phyloP scores from a whole-genome alignment of 2,329 filamentous ascomycete species.

The Mollisiaceae sp. region DNA sequence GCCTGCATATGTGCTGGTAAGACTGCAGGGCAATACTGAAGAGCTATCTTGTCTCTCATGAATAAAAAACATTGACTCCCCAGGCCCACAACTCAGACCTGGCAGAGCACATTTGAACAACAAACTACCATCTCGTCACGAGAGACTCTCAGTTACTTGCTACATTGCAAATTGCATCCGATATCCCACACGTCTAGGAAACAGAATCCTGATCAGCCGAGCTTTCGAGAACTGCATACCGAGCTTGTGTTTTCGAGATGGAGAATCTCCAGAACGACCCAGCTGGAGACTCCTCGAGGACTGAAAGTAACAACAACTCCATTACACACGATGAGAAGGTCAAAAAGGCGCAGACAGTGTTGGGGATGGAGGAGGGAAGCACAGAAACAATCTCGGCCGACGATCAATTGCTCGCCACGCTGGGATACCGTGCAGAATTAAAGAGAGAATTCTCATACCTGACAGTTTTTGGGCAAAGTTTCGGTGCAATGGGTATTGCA shows the following conservation, averaged over 20 bases:
- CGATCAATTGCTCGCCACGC: conserved; percentile 37
- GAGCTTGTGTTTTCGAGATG: not conserved
- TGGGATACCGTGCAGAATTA: conserved; percentile 42
- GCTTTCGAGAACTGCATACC: not conserved
- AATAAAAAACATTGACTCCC: not conserved
- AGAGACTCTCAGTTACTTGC: conserved; percentile 1
- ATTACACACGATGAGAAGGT: conserved; percentile 25
- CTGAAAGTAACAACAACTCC: conserved; percentile 18
- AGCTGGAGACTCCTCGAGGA: conserved; percentile 14
- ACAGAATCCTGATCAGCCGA: not conserved
- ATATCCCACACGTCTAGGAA: not conserved
- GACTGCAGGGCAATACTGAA: not conserved
- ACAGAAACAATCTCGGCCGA: conserved; percentile 29
- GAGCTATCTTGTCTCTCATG: not conserved
- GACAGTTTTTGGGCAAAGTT: conserved; percentile 42
- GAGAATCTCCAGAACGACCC: conserved; percentile 4
- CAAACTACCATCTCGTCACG: not conserved
- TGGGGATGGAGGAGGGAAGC: conserved; percentile 22
- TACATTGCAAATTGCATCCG: not conserved
- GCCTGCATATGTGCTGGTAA: conserved; percentile 1
- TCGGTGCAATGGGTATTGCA: conserved; percentile 43
- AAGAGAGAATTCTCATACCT: conserved; percentile 43
- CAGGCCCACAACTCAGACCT: conserved; percentile 2
- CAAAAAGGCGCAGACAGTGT: conserved; percentile 19
- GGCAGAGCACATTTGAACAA: not conserved